A percentile compares a stretch with the other conserved stretches of the same genome.
phyloP scores from a whole-genome alignment of 78 protist genomes.

The Mantamonas sphyraenae region DNA sequence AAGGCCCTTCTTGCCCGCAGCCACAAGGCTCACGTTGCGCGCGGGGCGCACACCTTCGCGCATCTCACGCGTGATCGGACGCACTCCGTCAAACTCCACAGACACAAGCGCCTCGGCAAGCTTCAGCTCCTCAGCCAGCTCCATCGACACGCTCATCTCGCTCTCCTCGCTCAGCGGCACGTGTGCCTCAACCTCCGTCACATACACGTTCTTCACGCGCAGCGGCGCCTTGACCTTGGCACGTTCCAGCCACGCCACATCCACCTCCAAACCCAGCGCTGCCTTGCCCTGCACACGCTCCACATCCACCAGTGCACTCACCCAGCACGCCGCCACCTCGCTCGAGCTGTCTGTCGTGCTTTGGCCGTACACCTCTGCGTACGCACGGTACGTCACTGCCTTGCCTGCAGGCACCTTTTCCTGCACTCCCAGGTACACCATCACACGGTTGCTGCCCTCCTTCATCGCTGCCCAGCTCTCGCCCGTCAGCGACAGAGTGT shows the following conservation, averaged over 20 bases:
- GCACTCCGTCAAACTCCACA: not conserved
- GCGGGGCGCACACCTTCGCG: not conserved
- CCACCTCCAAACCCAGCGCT: not conserved
- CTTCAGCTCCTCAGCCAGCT: not conserved
- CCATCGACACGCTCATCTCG: slow-evolving; percentile 16
- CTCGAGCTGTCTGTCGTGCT: slow-evolving; percentile 8
- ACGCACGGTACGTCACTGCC: slow-evolving; percentile 17
- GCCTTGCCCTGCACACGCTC: not conserved
- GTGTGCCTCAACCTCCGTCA: slow-evolving; percentile 26
- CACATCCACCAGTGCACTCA: not conserved
- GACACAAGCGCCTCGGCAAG: not conserved
- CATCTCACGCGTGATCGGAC: not conserved
- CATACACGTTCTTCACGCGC: slow-evolving; percentile 31
- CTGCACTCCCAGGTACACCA: no score
- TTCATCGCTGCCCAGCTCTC: no score
- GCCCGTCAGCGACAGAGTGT: slow-evolving; percentile 29
- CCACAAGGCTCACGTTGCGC: slow-evolving; percentile 22
- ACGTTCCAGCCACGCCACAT: slow-evolving; percentile 28
- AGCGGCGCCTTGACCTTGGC: slow-evolving; percentile 45
- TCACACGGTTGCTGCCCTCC: no score
- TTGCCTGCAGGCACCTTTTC: slow-evolving; percentile 4
- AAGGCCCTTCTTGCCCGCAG: slow-evolving; percentile 30
- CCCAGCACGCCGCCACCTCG: not conserved
- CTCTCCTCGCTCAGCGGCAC: slow-evolving; percentile 26
- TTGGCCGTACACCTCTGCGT: slow-evolving; percentile 42